Evolutionary conservation across 2,329 filamentous ascomycete species (phyloP).

Genomic region (Berkeleyomyces basicola): DNA sequence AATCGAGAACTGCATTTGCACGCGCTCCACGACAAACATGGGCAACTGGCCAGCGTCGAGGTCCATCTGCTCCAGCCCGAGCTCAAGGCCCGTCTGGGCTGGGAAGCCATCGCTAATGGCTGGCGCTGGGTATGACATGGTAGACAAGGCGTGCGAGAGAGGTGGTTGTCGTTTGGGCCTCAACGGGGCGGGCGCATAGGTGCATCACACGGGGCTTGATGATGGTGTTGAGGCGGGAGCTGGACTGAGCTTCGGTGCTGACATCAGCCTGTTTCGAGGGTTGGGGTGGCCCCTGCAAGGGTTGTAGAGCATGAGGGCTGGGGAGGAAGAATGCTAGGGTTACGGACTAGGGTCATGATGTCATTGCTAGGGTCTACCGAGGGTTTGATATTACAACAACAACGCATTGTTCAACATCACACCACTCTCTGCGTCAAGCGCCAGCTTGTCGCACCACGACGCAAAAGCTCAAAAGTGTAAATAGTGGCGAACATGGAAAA

Average conservation of each 20-base stretch:
- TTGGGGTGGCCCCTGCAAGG: no score
- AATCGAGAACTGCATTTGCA: conserved; percentile 86
- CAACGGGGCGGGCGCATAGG: background rate
- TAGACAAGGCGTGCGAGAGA: conserved; percentile 7
- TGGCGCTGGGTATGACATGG: conserved; percentile 49
- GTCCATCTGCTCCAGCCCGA: conserved; percentile 28
- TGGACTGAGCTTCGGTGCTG: background rate
- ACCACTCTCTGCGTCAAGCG: background rate
- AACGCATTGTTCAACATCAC: background rate
- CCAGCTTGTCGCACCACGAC: background rate
- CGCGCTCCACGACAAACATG: conserved; percentile 87
- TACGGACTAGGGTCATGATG: no score
- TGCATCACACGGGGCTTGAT: background rate
- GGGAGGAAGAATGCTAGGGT: no score
- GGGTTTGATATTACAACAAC: background rate
- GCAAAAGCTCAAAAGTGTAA: no score
- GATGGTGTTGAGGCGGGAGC: background rate
- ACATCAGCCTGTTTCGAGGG: background rate
- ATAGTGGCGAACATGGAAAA: background rate
- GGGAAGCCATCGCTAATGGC: conserved; percentile 49
- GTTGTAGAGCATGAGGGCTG: no score
- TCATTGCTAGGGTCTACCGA: background rate
- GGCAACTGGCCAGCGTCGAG: conserved; percentile 48
- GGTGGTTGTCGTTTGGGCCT: background rate
- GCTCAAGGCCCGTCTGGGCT: conserved; percentile 41